A percentile compares a stretch with the other conserved stretches of the same genome.
phyloP scores from a whole-genome alignment of 2,329 filamentous ascomycete species.

The Metarhizium sp. region DNA sequence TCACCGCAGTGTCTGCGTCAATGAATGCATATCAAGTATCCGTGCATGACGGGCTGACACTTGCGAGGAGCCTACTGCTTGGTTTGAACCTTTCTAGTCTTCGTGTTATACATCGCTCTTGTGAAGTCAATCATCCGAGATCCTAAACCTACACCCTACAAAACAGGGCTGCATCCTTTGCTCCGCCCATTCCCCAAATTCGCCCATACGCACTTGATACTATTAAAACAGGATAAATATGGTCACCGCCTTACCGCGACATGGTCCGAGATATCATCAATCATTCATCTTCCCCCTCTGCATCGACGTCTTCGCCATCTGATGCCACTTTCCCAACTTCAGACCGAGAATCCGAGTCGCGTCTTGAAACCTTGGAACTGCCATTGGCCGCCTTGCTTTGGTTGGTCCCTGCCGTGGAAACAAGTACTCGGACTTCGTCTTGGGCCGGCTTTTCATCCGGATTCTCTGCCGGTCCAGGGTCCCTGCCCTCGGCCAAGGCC shows the following conservation, averaged over 20 bases:
- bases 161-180: background rate
- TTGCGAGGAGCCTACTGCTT: slow-evolving; percentile 39
- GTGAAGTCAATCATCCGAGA: background rate
- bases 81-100: background rate
- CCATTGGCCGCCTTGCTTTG: slow-evolving; percentile 11
- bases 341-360: background rate
- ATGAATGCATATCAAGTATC: too few relatives aligned
- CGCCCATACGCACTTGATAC: background rate
- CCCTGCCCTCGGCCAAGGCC: slow-evolving; percentile 10
- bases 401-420: slow-evolving; percentile 14
- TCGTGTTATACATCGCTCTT: background rate
- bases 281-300: slow-evolving; percentile 2
- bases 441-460: slow-evolving; percentile 17
- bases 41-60: too few relatives aligned
- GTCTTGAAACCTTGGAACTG: slow-evolving; percentile 4
- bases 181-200: background rate
- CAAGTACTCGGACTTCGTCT: slow-evolving; percentile 24
- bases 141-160: background rate
- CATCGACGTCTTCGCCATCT: background rate
- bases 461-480: slow-evolving; percentile 6
- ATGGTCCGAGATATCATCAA: background rate
- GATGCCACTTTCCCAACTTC: background rate
- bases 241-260: background rate
- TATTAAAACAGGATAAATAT: background rate
- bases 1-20: slow-evolving; percentile 49